Percentiles rank a stretch among this genome's conserved stretches.
These are phyloP conservation scores for Gynandropsis gynandra DNA, from an alignment of 345 rosid species.

Conservation along the genomic window DNA sequence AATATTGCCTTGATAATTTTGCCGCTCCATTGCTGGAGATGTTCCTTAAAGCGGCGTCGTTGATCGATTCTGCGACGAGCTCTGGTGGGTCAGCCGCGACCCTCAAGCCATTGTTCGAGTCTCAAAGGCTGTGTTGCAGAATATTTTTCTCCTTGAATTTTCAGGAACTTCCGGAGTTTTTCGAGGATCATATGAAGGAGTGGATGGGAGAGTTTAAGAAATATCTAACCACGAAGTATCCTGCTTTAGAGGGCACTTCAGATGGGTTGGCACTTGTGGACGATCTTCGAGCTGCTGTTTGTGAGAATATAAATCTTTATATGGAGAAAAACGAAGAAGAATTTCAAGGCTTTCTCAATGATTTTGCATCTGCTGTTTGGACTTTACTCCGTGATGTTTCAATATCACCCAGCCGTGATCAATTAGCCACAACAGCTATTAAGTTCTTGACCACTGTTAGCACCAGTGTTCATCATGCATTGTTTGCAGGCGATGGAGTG, in stretches of 20 bases:
- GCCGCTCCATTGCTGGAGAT: conserved; percentile 61
- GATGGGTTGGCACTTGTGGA: conserved; percentile 58
- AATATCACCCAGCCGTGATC: conserved; percentile 60
- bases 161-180: conserved; percentile 88
- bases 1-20: conserved; percentile 71
- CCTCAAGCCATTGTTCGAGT: conserved; percentile 63
- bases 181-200: conserved; percentile 89
- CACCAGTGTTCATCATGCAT: conserved; percentile 79
- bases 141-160: conserved; percentile 79
- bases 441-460: conserved; percentile 95
- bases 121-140: conserved; percentile 81
- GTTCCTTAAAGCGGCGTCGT: conserved; percentile 51
- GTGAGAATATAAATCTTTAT: conserved; percentile 89
- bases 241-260: conserved; percentile 43
- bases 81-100: conserved; percentile 40
- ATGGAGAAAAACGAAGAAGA: conserved; percentile 98
- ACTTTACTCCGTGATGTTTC: conserved; percentile 74
- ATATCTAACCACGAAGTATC: conserved; percentile 56
- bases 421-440: conserved; percentile 77
- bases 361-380: conserved; percentile 83
- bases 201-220: conserved; percentile 92
- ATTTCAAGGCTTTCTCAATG: conserved; percentile 57
- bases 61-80: conserved; percentile 50
- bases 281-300: conserved; percentile 73
- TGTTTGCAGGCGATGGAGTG: conserved; percentile 72